These are phyloP conservation scores for Lachnellula occidentalis DNA, from an alignment of 2,329 filamentous ascomycete species.

Conservation along the genomic window DNA sequence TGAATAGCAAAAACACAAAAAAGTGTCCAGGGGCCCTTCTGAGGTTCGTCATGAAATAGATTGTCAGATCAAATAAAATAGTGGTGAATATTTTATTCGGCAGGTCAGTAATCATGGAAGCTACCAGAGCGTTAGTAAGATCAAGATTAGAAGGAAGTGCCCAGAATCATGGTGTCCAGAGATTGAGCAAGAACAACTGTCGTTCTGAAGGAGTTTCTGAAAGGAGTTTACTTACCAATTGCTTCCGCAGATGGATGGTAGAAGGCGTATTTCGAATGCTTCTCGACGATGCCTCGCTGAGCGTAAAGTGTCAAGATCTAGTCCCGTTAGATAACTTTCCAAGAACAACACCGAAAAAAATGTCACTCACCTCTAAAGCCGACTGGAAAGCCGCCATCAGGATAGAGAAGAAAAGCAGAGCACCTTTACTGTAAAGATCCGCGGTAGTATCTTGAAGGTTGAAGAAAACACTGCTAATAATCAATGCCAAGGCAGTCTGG, in stretches of 20 bases:
- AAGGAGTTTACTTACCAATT: slow-evolving; percentile 35
- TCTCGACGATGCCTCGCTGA: slow-evolving; percentile 87
- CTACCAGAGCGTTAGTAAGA: slow-evolving; percentile 24
- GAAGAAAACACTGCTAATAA: slow-evolving; percentile 59
- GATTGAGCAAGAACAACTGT: too few species aligned
- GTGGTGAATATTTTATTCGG: slow-evolving; percentile 63
- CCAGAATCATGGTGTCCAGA: too few species aligned
- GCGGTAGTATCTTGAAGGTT: slow-evolving; percentile 47
- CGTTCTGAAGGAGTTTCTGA: not conserved
- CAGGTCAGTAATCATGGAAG: slow-evolving; percentile 80
- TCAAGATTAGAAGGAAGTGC: not conserved
- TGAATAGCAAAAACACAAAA: slow-evolving; percentile 63
- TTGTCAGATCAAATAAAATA: slow-evolving; percentile 69
- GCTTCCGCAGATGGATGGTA: slow-evolving; percentile 90
- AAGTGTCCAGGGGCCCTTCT: slow-evolving; percentile 69
- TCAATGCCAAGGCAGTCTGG: slow-evolving; percentile 47
- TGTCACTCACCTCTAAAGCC: slow-evolving; percentile 43
- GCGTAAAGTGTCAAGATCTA: slow-evolving; percentile 72
- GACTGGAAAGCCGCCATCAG: slow-evolving; percentile 60
- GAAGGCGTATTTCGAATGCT: slow-evolving; percentile 79
- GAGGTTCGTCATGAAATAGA: slow-evolving; percentile 87
- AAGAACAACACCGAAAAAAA: not conserved
- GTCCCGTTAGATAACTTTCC: not conserved
- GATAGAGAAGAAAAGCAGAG: slow-evolving; percentile 62
- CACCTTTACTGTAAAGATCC: slow-evolving; percentile 59